phyloP scores from a whole-genome alignment of 192 early-diverging fungal genomes.

The Mortierella hygrophila region DNA sequence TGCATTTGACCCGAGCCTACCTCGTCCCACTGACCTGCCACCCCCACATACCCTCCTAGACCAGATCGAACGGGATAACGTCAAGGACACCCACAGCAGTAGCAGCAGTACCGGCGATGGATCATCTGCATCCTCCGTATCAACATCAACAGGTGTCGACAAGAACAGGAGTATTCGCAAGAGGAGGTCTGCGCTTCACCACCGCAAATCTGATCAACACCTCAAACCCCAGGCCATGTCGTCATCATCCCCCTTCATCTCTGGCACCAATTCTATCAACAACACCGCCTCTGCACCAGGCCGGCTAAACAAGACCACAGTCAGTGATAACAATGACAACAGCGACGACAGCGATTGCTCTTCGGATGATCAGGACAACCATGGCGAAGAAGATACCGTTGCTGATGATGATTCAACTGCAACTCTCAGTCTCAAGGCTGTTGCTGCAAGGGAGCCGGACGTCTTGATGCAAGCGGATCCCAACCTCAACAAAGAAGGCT shows the following conservation, averaged over 20 bases:
- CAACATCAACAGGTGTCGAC: not conserved
- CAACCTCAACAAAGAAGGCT: slow-evolving; percentile 49
- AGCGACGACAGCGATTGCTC: not conserved
- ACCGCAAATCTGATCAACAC: slow-evolving; percentile 19
- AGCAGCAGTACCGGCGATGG: not conserved
- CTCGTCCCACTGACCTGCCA: slow-evolving; percentile 40
- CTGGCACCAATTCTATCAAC: not conserved
- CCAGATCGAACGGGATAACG: not conserved
- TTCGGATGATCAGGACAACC: slow-evolving; percentile 14
- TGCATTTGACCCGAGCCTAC: slow-evolving; percentile 28
- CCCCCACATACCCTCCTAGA: slow-evolving; percentile 15
- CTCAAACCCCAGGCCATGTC: not conserved
- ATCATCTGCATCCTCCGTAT: not conserved
- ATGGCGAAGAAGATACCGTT: not conserved
- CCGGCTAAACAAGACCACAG: not conserved
- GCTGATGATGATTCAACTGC: slow-evolving; percentile 3
- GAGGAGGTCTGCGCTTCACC: slow-evolving; percentile 8
- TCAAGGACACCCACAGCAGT: not conserved
- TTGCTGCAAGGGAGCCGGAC: slow-evolving; percentile 21
- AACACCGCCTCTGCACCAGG: slow-evolving; percentile 8
- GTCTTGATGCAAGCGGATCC: slow-evolving; percentile 49
- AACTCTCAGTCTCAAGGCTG: not conserved
- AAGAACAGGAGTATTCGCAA: slow-evolving; percentile 3
- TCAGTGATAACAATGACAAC: not conserved
- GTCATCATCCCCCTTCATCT: not conserved